These are phyloP conservation scores for Gnetum montanum DNA, from an alignment of 75 land plant genomes.

Conservation along the genomic window DNA sequence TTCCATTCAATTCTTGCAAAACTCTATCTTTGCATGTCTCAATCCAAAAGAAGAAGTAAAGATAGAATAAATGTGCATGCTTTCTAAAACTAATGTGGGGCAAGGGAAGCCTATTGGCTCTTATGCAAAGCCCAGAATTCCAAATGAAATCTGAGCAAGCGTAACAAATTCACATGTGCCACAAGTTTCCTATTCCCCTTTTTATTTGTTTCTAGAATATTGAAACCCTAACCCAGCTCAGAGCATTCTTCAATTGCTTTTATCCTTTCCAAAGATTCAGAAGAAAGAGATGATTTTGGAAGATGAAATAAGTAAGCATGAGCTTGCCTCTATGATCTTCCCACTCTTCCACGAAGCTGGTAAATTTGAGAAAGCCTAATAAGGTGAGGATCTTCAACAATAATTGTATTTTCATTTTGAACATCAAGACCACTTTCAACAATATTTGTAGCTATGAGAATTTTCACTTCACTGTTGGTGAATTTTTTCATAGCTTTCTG, in stretches of 20 bases:
- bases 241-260: conserved; percentile 84
- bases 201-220: conserved; percentile 92
- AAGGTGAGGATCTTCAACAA: conserved; percentile 84
- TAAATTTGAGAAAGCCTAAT: conserved; percentile 95
- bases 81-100: no score
- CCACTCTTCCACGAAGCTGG: conserved; percentile 98
- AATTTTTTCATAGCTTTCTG: conserved; percentile 90
- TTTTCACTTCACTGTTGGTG: conserved; percentile 57
- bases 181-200: no score
- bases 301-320: conserved; percentile 89
- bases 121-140: no score
- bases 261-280: conserved; percentile 84
- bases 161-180: no score
- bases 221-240: conserved; percentile 91
- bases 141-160: no score
- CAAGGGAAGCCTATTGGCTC: no score
- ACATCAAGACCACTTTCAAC: conserved; percentile 98
- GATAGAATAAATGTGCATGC: no score
- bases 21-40: no score
- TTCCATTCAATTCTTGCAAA: no score
- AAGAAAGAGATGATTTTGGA: conserved; percentile 55
- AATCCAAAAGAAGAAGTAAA: no score
- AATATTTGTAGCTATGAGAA: conserved; percentile 90
- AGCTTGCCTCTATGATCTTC: conserved; percentile 90
- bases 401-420: conserved; percentile 89